phyloP scores from a whole-genome alignment of 345 rosid genomes.

The Populus tremula region DNA sequence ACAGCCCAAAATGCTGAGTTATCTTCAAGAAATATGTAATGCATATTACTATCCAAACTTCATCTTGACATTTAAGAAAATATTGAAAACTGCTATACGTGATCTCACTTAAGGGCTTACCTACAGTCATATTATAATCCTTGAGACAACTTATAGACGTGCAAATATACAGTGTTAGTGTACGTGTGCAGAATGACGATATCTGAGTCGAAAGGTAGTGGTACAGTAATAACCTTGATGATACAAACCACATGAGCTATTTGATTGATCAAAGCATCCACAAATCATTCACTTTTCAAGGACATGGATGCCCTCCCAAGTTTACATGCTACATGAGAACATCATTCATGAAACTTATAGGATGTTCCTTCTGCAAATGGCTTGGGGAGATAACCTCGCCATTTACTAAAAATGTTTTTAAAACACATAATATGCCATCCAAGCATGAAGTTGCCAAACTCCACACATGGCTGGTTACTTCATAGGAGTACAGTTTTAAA shows the following conservation, averaged over 20 bases:
- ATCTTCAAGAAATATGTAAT: not conserved
- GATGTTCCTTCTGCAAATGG: not conserved
- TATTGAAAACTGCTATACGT: not conserved
- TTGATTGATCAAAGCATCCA: not conserved
- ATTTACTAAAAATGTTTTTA: conserved; percentile 1
- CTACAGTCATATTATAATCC: not conserved
- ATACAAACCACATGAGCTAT: not conserved
- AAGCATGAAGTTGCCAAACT: conserved; percentile 2
- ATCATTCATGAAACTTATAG: not conserved
- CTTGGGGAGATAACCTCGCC: not conserved
- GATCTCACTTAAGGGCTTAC: not conserved
- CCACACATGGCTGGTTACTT: not conserved
- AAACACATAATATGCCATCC: not conserved
- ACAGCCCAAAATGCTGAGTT: not conserved
- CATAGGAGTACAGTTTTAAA: not conserved
- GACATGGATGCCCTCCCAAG: not conserved
- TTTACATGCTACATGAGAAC: not conserved
- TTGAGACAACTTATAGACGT: not conserved
- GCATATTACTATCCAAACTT: not conserved
- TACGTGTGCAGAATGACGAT: not conserved
- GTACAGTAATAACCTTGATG: not conserved
- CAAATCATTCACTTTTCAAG: not conserved
- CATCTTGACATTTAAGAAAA: not conserved
- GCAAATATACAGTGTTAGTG: not conserved
- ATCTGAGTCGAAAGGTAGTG: not conserved